Base-by-base conservation (phyloP, 331 rosid genomes). In the Quercus tomentella region DNA sequence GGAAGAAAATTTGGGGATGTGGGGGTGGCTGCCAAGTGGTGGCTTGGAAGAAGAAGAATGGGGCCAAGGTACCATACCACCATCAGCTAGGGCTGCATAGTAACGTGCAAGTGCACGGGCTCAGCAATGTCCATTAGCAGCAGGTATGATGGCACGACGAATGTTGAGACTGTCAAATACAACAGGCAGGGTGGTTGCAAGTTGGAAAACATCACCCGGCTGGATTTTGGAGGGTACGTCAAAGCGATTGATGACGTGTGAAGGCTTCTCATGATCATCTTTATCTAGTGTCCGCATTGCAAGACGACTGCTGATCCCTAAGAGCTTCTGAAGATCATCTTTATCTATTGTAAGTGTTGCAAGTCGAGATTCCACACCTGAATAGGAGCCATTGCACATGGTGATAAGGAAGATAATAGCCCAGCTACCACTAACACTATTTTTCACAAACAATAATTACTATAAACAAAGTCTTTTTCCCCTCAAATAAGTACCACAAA, bases 91-190 rank as follows among this genome's bases (percentile, higher is more conserved):
- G 72, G 98, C 86, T 74, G 98, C 99, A 66, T 96, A 96, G 60
- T 91, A 96, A 33, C 99, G 94, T 35, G 98, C 98, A 56, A 96
- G 96, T 55, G 99, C 99, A 31, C 98, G 94, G 22, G 98, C 99
- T 63, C 98, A 90, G 88, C 91, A 73, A 77, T 96, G 99, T 56
- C 97, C 98, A 37, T 96, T 96, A 26, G 93, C 99, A 37, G 98
- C 90, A 28, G 98, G 99, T 84, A 96, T 91, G 77, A 90, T 89
- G 72, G 97, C 96, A 17, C 98, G 98, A 14, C 98, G 97, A 73
- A 74, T 83, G 43, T 88, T 80, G 49, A 93, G 89, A 81, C 86
- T 82, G 76, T 96, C 91, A 78, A 96, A 88, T 63, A 90, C 30
- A 85, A 88, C 74, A 41, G 92, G 89, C 52, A 90, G 7, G 23